Percentiles rank a stretch among this genome's conserved stretches.
Evolutionary conservation across 1,139 yeast genomes (phyloP).

Genomic region (Blastobotrys petasosporus): DNA sequence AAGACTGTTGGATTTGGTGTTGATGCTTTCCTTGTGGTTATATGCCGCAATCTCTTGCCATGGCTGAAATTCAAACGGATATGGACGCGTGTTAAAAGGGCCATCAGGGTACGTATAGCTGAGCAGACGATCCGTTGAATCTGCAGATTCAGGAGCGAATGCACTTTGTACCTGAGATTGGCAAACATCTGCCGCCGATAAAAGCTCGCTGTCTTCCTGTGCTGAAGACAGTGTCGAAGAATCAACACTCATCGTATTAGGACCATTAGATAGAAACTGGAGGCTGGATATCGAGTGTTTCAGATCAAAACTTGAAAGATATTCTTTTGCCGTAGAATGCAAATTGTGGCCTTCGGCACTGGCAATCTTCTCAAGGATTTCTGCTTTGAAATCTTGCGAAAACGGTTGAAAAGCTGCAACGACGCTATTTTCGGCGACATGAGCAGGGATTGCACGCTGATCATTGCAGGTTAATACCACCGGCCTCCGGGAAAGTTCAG

Average conservation of each 20-base stretch:
- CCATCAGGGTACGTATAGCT: slow-evolving; percentile 4
- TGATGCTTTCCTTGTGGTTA: not conserved
- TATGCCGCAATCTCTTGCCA: slow-evolving; percentile 1
- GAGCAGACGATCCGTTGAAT: slow-evolving; percentile 15
- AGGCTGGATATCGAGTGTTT: slow-evolving; percentile 49
- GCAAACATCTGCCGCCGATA: slow-evolving; percentile 21
- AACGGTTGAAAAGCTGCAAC: slow-evolving; percentile 32
- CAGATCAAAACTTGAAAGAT: slow-evolving; percentile 39
- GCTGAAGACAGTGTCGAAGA: not conserved
- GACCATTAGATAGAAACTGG: slow-evolving; percentile 46
- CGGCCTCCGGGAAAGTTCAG: slow-evolving; percentile 69
- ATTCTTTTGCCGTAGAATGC: not conserved
- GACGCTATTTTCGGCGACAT: slow-evolving; percentile 3
- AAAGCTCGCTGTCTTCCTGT: slow-evolving; percentile 6
- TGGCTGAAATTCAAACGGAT: slow-evolving; percentile 18
- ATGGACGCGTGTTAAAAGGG: slow-evolving; percentile 9
- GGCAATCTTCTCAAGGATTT: slow-evolving; percentile 35
- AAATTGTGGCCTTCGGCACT: slow-evolving; percentile 34
- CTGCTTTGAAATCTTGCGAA: slow-evolving; percentile 21
- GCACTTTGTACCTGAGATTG: slow-evolving; percentile 13
- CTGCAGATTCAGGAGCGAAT: slow-evolving; percentile 6
- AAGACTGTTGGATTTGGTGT: slow-evolving; percentile 6
- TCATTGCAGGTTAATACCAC: slow-evolving; percentile 70
- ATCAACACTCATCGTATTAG: not conserved
- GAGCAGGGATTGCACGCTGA: slow-evolving; percentile 46